Evolutionary conservation across 2,329 filamentous ascomycete genomes (phyloP).

Genomic region (Dactylonectria estremocensis): DNA sequence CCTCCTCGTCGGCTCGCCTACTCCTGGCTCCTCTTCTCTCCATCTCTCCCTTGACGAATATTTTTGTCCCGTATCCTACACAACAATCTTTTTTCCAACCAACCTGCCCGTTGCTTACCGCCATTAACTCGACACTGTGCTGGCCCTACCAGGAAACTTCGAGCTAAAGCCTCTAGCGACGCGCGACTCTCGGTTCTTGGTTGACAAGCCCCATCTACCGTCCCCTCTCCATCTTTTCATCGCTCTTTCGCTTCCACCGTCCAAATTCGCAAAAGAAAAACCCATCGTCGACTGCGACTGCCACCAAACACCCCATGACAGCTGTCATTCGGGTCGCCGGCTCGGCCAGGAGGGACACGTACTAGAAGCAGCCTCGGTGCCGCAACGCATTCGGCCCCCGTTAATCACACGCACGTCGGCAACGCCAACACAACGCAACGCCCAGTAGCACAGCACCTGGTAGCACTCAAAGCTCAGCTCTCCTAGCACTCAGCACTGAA

Average conservation of each 20-base stretch:
- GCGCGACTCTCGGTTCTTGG: slow-evolving; percentile 21
- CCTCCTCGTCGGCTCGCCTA: not conserved
- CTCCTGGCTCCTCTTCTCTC: slow-evolving; percentile 5
- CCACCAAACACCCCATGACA: slow-evolving; percentile 37
- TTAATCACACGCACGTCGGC: slow-evolving; percentile 29
- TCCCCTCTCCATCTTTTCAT: slow-evolving; percentile 10
- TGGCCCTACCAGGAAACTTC: slow-evolving; percentile 9
- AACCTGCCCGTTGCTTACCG: slow-evolving; percentile 7
- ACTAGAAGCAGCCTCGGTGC: slow-evolving; percentile 29
- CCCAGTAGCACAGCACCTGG: not conserved
- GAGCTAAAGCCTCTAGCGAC: slow-evolving; percentile 8
- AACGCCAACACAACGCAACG: slow-evolving; percentile 23
- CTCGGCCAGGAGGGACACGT: slow-evolving; percentile 38
- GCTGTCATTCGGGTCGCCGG: slow-evolving; percentile 34
- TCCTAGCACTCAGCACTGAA: slow-evolving; percentile 5
- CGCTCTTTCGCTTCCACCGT: slow-evolving; percentile 16
- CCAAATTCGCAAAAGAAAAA: slow-evolving; percentile 17
- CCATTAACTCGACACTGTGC: slow-evolving; percentile 25
- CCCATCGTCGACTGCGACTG: slow-evolving; percentile 24
- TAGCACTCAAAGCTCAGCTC: slow-evolving; percentile 10
- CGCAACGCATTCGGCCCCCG: slow-evolving; percentile 8
- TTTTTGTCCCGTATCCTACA: not conserved
- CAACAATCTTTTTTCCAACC: slow-evolving; percentile 4
- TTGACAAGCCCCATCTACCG: slow-evolving; percentile 21
- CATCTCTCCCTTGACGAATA: slow-evolving; percentile 15